phyloP scores from a whole-genome alignment of 352 stramenopile species.

The Hyphochytrium catenoides region DNA sequence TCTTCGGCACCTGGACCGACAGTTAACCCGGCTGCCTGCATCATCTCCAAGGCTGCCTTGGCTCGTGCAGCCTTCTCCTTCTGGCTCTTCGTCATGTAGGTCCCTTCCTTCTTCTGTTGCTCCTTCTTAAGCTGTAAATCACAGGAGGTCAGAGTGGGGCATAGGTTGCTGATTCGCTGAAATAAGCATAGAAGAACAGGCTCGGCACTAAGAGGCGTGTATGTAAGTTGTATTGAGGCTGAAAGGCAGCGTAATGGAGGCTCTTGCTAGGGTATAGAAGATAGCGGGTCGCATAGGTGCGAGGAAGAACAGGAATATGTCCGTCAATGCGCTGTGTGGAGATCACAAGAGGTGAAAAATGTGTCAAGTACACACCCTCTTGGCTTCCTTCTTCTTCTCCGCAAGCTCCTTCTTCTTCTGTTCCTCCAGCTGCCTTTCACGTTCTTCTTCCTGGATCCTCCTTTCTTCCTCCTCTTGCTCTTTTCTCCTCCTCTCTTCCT shows the following conservation, averaged over 20 bases:
- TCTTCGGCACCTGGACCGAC: constrained; percentile 15
- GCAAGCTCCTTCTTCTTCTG: constrained; percentile 42
- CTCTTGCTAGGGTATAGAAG: too few species aligned
- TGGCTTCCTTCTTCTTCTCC: constrained; percentile 13
- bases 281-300: too few species aligned
- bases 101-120: constrained; percentile 83
- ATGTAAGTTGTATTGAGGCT: too few species aligned
- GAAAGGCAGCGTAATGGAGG: too few species aligned
- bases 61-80: constrained; percentile 74
- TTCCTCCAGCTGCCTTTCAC: constrained; percentile 31
- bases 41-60: constrained; percentile 63
- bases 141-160: too few species aligned
- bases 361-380: too few species aligned
- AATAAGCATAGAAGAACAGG: too few species aligned
- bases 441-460: constrained; percentile 17
- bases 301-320: too few species aligned
- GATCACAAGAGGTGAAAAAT: too few species aligned
- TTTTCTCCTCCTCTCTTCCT: constrained; percentile 25
- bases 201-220: too few species aligned
- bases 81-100: constrained; percentile 97
- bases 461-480: constrained; percentile 37
- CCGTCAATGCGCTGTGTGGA: too few species aligned
- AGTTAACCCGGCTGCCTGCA: constrained; percentile 73
- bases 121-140: constrained; percentile 78
- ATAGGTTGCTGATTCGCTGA: too few species aligned